Base-by-base conservation (phyloP, 768 basidiomycete species). In the Rickenella mellea region DNA sequence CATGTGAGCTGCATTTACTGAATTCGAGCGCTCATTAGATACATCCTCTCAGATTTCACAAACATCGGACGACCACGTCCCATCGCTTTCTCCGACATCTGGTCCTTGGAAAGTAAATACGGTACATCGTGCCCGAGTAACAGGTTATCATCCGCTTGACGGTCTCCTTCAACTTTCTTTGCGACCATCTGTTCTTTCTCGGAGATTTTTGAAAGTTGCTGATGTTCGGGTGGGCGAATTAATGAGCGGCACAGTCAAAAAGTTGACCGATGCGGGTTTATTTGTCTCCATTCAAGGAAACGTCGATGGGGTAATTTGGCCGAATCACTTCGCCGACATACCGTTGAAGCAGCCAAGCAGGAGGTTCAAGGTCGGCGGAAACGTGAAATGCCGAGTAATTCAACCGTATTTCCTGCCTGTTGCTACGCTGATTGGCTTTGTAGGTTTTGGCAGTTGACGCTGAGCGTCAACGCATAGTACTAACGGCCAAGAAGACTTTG, bases 271-370 rank as follows among this genome's bases (percentile, higher is more conserved):
- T 44, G 71, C 76, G 26, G 83, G 76, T 1, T 63, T 99, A 27
- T 94, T 96, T 54, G 78, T 98, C 30, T 79, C 86, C 22, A 68
- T 98, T 42, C 78, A 83, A 4, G 90, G 88, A 5, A 87, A 75
- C 46, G 80, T 97, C 25, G 90, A 96, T 54, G 96, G 88, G 22
- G 83, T 96, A 21, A 71, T 97, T 17, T 96, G 89, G 86, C 92
- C 93, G 1, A 76, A 80, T 47, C 96, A 98, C 57, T 96, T 87
- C 57, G 91, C 96, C 9, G 96, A 99, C 59, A 92, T 98, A 53
- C 58, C 67, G n/a, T 71, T 98, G 51, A 96, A 92, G 56, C 86
- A 97, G 57, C 94, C 94, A 8, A 79, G 89, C 31, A 88, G 81
- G 63, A 74, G 83, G 46, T 99, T 96, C 68, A 92, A 89, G 55